Evolutionary conservation across 2,329 filamentous ascomycete genomes (phyloP), one percentile per base, ranked within the genome.

Genomic region (Hypoxylon sp.): DNA sequence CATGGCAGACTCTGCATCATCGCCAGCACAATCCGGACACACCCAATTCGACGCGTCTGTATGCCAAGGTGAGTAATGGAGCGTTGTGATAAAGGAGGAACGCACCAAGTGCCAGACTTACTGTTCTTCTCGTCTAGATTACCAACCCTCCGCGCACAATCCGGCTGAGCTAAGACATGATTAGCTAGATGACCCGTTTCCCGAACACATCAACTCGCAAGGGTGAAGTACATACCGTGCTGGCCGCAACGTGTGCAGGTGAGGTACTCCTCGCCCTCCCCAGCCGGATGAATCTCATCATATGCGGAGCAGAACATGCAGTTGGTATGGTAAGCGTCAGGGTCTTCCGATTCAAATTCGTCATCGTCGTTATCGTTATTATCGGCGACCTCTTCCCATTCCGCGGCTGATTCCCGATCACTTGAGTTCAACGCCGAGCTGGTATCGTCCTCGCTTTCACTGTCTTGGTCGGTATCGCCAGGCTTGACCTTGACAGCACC

Each of bases 251-350:
- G 82, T 58, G 80, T 81, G 74, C 94, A 97, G 48, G 87, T 79
- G 58, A 97, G 79, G 72, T 89, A 92, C 56, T 88, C 81, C 73
- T 95, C 92, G 68, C 88, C 95, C 63, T 93, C 90, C 64, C 91
- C 89, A 81, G 26, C 78, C 78, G 58, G 81, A 48, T 77, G 72
- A 38, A 74, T 69, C 24, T 74, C 73, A 17, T 77, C 74, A 37
- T 76, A 75, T 18, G 77, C 73, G 49, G 68, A 65, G 47, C 66
- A 68, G 51, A 67, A 68, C 18, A 67, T 64, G 56, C 65, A 67
- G 26, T 54, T 61, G 18, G n/a, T n/a, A n/a, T n/a, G n/a, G n/a
- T n/a, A n/a, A n/a, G n/a, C n/a, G n/a, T 66, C 65, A 15, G 58
- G 60, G 21, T 67, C 63, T 43, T 47, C 60, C 3, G 65, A 65